A percentile compares a stretch with the other conserved stretches of the same genome.
Evolutionary conservation across 1,284 basidiomycete species (phyloP).

Genomic region (Xerocomus nothofagi): DNA sequence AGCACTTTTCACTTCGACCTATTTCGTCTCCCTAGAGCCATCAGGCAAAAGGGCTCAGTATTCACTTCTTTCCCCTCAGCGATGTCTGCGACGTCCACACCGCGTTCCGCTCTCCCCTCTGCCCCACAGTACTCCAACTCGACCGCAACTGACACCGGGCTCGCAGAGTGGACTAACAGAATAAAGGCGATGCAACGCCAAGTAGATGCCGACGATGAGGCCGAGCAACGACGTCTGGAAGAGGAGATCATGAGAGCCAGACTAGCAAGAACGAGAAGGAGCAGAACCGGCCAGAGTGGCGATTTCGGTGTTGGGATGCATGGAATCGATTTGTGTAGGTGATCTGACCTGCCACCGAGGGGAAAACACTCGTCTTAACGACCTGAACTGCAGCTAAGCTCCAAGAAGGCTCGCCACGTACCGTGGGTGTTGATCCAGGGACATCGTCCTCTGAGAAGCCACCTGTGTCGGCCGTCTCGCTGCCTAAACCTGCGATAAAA

Average conservation of each 20-base stretch:
- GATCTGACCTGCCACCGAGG: conserved; percentile 8
- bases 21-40: neutral
- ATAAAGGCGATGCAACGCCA: conserved; percentile 77
- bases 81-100: conserved; percentile 30
- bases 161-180: conserved; percentile 78
- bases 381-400: conserved; percentile 22
- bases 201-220: conserved; percentile 76
- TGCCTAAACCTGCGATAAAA: conserved; percentile 20
- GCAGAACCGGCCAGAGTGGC: conserved; percentile 40
- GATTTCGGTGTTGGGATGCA: conserved; percentile 46
- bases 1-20: neutral
- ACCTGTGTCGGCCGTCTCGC: conserved; percentile 3
- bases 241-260: conserved; percentile 74
- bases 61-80: neutral
- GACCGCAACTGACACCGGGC: conserved; percentile 51
- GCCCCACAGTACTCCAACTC: conserved; percentile 26
- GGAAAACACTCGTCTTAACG: conserved; percentile 6
- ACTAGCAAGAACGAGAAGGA: conserved; percentile 62
- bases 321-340: conserved; percentile 35
- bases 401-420: conserved; percentile 18
- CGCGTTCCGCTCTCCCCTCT: conserved; percentile 37
- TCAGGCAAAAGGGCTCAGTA: neutral
- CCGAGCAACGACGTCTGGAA: conserved; percentile 69
- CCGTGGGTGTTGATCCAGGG: conserved; percentile 9
- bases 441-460: conserved; percentile 8